These are phyloP conservation scores for Drechslerella dactyloides DNA, from an alignment of 2,329 filamentous ascomycete genomes.

Conservation along the genomic window DNA sequence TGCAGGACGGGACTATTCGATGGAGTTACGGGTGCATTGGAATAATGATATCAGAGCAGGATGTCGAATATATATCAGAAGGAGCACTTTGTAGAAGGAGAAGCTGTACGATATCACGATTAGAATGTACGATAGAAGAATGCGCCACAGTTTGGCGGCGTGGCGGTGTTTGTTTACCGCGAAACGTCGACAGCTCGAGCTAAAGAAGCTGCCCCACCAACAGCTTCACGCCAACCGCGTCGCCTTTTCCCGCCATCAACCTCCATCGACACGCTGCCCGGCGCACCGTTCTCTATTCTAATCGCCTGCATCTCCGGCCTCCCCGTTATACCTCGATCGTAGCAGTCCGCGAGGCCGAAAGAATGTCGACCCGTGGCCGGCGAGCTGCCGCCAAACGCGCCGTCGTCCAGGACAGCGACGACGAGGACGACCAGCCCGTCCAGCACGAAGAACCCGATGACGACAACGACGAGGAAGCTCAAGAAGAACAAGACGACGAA, in stretches of 20 bases:
- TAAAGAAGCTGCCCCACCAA: conserved; percentile 36
- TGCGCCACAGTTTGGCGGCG: conserved; percentile 32
- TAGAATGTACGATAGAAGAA: neutral
- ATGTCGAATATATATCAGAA: conserved; percentile 2
- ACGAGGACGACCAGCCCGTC: conserved; percentile 30
- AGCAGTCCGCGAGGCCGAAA: too few species aligned
- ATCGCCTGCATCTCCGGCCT: too few species aligned
- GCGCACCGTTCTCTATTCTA: too few species aligned
- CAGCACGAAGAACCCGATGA: conserved; percentile 29
- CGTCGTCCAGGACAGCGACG: conserved; percentile 34
- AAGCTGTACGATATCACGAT: too few species aligned
- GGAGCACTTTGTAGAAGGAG: too few species aligned
- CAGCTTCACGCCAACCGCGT: conserved; percentile 25
- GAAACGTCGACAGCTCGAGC: conserved; percentile 24
- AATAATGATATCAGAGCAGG: too few species aligned
- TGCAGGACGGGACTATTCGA: too few species aligned
- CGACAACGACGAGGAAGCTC: conserved; percentile 20
- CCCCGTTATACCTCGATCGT: too few species aligned
- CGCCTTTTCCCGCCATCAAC: conserved; percentile 11
- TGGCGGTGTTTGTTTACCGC: conserved; percentile 38
- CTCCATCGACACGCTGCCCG: conserved; percentile 15
- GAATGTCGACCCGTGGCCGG: conserved; percentile 42
- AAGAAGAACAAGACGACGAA: conserved; percentile 31
- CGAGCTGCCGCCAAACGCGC: conserved; percentile 31
- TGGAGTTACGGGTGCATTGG: too few species aligned